Conservation (phyloP, 148 eudicot genomes). For the Fagopyrum esculentum region DNA sequence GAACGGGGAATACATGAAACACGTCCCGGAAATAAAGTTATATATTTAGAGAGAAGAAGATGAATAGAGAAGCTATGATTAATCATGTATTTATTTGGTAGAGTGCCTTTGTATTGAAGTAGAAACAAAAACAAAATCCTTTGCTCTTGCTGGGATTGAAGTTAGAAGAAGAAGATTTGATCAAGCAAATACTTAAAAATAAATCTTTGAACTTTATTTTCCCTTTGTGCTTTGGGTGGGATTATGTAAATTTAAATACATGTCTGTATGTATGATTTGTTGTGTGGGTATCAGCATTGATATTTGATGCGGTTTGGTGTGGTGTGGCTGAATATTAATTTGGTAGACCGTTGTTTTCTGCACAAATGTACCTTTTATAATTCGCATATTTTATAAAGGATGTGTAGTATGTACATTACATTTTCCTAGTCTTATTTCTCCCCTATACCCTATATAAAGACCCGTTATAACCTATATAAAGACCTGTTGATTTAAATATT, state of each 20-base stretch:
- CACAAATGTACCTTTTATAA: no score
- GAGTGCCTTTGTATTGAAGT: slow-evolving; percentile 11
- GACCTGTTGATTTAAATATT: no score
- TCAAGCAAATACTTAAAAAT: neutral
- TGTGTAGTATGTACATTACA: no score
- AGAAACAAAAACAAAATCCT: no score
- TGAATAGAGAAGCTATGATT: slow-evolving; percentile 5
- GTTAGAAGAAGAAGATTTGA: slow-evolving; percentile 6
- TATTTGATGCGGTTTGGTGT: slow-evolving; percentile 6
- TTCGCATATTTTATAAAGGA: no score
- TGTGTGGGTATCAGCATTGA: slow-evolving; percentile 8
- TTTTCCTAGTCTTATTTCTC: no score
- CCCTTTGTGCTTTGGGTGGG: neutral
- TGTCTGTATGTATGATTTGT: slow-evolving; percentile 10
- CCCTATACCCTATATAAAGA: no score
- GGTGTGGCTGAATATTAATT: neutral
- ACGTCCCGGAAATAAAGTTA: neutral
- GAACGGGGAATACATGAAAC: neutral
- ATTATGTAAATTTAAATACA: neutral
- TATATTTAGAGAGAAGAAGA: neutral
- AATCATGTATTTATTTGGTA: slow-evolving; percentile 10
- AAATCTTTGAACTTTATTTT: neutral
- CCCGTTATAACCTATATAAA: no score
- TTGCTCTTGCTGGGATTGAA: neutral
- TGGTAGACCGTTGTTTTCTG: neutral